These are phyloP conservation scores for Kingdonia uniflora DNA, from an alignment of 164 flowering plant species.

Conservation along the genomic window DNA sequence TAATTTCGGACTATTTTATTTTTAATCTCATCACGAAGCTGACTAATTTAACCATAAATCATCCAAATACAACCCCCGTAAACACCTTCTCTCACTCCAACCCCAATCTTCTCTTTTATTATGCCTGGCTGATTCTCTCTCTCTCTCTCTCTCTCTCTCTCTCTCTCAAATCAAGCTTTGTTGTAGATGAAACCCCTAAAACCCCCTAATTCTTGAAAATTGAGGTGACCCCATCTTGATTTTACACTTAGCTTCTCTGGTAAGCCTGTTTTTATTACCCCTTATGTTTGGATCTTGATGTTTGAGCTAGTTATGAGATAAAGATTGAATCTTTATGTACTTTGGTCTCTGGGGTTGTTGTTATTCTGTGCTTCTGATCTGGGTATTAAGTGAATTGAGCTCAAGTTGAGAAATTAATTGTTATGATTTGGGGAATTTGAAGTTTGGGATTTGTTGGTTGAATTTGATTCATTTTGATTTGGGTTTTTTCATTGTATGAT, in stretches of 20 bases:
- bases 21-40: conserved; percentile 5
- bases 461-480: no score
- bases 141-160: conserved; percentile 1
- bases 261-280: conserved; percentile 8
- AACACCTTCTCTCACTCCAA: neutral
- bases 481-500: no score
- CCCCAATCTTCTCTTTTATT: conserved; percentile 7
- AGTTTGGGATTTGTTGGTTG: no score
- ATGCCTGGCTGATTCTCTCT: neutral
- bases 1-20: conserved; percentile 18
- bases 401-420: no score
- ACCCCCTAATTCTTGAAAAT: no score
- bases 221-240: no score
- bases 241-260: conserved; percentile 16
- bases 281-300: neutral
- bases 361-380: neutral
- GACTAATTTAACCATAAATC: conserved; percentile 15
- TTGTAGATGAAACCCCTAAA: no score
- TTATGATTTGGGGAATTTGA: no score
- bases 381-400: no score
- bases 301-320: neutral
- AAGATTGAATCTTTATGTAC: no score
- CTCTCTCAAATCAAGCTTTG: no score
- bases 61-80: no score
- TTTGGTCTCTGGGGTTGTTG: neutral